Evolutionary conservation across 2,329 filamentous ascomycete species (phyloP).

Genomic region (Thielaviopsis musarum): DNA sequence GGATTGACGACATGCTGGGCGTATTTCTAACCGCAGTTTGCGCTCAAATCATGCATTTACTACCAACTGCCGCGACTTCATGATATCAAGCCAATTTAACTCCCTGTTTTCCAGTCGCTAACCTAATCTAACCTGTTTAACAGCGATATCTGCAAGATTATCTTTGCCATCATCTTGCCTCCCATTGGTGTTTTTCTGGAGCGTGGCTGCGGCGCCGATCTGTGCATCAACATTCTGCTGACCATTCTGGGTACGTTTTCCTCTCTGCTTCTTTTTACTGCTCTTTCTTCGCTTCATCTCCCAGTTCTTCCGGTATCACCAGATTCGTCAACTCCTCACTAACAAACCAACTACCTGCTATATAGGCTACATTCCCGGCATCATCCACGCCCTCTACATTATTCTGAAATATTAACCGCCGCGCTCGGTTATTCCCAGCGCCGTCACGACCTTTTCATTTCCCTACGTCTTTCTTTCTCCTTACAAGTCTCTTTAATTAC

Average conservation of each 20-base stretch:
- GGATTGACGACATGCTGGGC: too few species aligned
- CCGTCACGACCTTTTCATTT: background rate
- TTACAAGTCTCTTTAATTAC: background rate
- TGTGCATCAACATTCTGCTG: slow-evolving; percentile 84
- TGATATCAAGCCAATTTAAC: background rate
- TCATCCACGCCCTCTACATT: slow-evolving; percentile 89
- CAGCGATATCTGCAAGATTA: slow-evolving; percentile 47
- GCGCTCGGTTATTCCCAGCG: background rate
- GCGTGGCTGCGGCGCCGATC: slow-evolving; percentile 70
- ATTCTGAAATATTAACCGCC: slow-evolving; percentile 64
- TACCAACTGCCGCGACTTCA: background rate
- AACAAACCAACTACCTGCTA: background rate
- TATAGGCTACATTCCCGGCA: slow-evolving; percentile 51
- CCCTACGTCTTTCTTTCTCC: background rate
- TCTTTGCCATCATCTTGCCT: slow-evolving; percentile 78
- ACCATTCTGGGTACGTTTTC: slow-evolving; percentile 46
- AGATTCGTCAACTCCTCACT: background rate
- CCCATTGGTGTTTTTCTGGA: slow-evolving; percentile 90
- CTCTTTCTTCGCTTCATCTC: background rate
- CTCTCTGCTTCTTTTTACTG: slow-evolving; percentile 2
- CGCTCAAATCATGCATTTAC: background rate
- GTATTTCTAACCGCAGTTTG: background rate
- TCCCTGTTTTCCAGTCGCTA: background rate
- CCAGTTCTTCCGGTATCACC: background rate
- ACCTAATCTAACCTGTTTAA: background rate